Conservation (phyloP, 2,329 filamentous ascomycete genomes). For the Myriosclerotinia scirpicola region DNA sequence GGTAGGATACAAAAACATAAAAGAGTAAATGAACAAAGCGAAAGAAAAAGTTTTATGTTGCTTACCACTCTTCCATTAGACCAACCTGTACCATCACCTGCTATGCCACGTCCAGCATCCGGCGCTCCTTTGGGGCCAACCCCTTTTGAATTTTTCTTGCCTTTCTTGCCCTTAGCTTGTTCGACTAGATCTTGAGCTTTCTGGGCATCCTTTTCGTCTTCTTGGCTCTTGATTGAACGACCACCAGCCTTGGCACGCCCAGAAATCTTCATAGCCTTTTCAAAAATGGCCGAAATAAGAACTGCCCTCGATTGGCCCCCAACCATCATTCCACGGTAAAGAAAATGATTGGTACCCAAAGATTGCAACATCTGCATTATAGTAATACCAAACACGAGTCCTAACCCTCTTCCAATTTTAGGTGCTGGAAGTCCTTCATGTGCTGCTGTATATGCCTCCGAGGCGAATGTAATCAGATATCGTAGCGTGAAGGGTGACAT, state of each 20-base stretch:
- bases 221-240: conserved; percentile 44
- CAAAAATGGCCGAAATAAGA: conserved; percentile 83
- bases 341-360: conserved; percentile 82
- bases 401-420: conserved; percentile 71
- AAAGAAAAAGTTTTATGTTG: neutral
- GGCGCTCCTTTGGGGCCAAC: conserved; percentile 45
- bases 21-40: too few relatives aligned
- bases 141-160: conserved; percentile 46
- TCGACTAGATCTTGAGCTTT: conserved; percentile 48
- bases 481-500: conserved; percentile 82
- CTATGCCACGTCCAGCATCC: conserved; percentile 49
- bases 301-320: conserved; percentile 81
- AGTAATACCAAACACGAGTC: conserved; percentile 80
- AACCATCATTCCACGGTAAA: conserved; percentile 89
- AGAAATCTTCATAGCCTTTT: conserved; percentile 88
- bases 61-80: conserved; percentile 81
- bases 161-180: conserved; percentile 44
- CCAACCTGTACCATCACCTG: conserved; percentile 79
- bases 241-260: conserved; percentile 85
- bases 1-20: too few relatives aligned
- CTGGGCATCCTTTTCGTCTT: conserved; percentile 35
- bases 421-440: conserved; percentile 55
- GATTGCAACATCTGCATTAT: conserved; percentile 83
- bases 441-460: conserved; percentile 71
- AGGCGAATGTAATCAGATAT: conserved; percentile 83